These are phyloP conservation scores for Cryomyces minteri DNA, from an alignment of 495 filamentous ascomycete genomes.

Conservation along the genomic window DNA sequence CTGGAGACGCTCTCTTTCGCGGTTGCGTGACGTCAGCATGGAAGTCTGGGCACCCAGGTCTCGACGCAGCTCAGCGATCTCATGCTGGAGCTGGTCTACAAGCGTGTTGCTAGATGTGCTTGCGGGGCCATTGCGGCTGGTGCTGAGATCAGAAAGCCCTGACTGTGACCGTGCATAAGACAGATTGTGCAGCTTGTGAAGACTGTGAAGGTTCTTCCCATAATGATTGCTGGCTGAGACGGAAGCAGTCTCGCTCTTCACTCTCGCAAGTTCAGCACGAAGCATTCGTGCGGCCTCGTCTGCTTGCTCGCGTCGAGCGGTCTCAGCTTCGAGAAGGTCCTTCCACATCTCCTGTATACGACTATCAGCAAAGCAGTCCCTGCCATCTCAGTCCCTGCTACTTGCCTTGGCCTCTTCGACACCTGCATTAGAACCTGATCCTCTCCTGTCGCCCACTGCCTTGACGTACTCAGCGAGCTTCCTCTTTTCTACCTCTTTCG, in stretches of 20 bases:
- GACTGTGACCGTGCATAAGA: slow-evolving; percentile 35
- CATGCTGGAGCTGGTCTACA: slow-evolving; percentile 68
- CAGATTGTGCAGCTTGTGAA: slow-evolving; percentile 35
- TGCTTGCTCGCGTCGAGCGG: slow-evolving; percentile 69
- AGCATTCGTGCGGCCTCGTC: slow-evolving; percentile 76
- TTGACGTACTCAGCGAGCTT: slow-evolving; percentile 63
- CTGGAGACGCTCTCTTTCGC: slow-evolving; percentile 85
- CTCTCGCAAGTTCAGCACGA: slow-evolving; percentile 62
- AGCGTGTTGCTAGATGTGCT: slow-evolving; percentile 47
- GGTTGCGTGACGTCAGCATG: slow-evolving; percentile 91
- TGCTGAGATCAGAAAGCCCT: slow-evolving; percentile 36
- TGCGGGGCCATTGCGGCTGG: slow-evolving; percentile 32
- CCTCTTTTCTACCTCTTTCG: slow-evolving; percentile 63
- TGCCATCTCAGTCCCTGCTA: not conserved
- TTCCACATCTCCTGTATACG: slow-evolving; percentile 59
- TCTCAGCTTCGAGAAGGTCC: slow-evolving; percentile 88
- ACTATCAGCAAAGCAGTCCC: not conserved
- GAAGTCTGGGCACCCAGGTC: slow-evolving; percentile 92
- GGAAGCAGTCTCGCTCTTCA: slow-evolving; percentile 41
- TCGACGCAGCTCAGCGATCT: slow-evolving; percentile 79
- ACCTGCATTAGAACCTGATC: slow-evolving; percentile 46
- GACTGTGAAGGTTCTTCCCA: slow-evolving; percentile 37
- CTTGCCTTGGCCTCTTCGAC: slow-evolving; percentile 64
- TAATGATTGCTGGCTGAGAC: slow-evolving; percentile 26
- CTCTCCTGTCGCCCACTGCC: slow-evolving; percentile 43